These are phyloP conservation scores for Casaregolazyma lundiana DNA, from an alignment of 1,139 yeast species.

Conservation along the genomic window DNA sequence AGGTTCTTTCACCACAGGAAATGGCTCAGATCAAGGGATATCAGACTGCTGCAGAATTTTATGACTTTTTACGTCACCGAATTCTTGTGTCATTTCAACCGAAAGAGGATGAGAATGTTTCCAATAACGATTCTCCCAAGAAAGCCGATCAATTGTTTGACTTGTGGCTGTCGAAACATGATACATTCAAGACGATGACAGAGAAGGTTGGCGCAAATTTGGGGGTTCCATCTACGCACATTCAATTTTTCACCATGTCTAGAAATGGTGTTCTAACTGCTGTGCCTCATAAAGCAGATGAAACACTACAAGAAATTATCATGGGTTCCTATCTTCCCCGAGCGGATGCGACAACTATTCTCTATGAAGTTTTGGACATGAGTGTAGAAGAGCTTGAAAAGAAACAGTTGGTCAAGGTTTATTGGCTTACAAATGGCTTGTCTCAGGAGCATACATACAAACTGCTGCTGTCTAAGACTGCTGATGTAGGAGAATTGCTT, in stretches of 20 bases:
- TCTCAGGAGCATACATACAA: conserved; percentile 58
- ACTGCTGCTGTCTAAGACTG: conserved; percentile 59
- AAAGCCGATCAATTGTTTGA: conserved; percentile 47
- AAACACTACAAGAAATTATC: conserved; percentile 40
- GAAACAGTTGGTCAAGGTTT: conserved; percentile 53
- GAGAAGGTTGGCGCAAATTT: conserved; percentile 51
- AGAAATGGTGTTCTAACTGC: conserved; percentile 20
- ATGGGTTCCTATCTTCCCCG: conserved; percentile 39
- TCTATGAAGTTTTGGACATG: conserved; percentile 71
- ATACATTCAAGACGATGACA: conserved; percentile 57
- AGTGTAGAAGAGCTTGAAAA: conserved; percentile 74
- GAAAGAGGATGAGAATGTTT: conserved; percentile 42
- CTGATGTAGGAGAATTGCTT: conserved; percentile 55
- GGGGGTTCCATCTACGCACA: conserved; percentile 53
- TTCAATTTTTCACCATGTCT: conserved; percentile 50
- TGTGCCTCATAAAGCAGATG: conserved; percentile 26
- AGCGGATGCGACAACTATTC: conserved; percentile 23
- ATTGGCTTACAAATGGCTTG: conserved; percentile 34
- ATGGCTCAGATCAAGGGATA: conserved; percentile 21
- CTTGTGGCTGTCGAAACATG: conserved; percentile 65
- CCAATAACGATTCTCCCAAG: conserved; percentile 29
- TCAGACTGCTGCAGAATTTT: conserved; percentile 47
- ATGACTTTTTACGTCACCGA: conserved; percentile 62
- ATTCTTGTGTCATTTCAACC: conserved; percentile 57
- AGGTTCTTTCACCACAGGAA: conserved; percentile 24